These are phyloP conservation scores for Candida coquimbonensis DNA, from an alignment of 805 yeast genomes.

Conservation along the genomic window DNA sequence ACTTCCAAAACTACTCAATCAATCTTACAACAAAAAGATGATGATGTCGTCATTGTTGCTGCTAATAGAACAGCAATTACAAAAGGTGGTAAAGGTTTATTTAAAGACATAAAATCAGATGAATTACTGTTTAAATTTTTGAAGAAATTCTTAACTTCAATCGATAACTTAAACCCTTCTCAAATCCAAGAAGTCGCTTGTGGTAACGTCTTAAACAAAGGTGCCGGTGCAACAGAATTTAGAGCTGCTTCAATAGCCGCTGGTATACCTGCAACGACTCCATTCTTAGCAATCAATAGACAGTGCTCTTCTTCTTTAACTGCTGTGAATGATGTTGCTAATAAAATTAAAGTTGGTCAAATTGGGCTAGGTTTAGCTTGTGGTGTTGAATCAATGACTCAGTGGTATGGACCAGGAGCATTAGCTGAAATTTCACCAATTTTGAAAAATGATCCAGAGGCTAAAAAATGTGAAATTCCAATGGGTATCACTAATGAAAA, in stretches of 20 bases:
- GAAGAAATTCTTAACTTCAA: conserved; percentile 49
- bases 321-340: conserved; percentile 86
- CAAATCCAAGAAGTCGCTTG: conserved; percentile 78
- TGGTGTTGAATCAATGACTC: conserved; percentile 94
- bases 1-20: conserved; percentile 5
- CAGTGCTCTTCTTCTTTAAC: conserved; percentile 94
- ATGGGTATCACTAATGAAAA: conserved; percentile 97
- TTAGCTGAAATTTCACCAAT: conserved; percentile 53
- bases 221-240: conserved; percentile 94
- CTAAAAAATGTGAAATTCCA: conserved; percentile 79
- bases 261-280: conserved; percentile 75
- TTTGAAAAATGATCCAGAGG: conserved; percentile 36
- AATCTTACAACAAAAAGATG: conserved; percentile 23
- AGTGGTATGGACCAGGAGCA: conserved; percentile 76
- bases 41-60: conserved; percentile 85
- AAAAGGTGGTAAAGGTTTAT: conserved; percentile 80
- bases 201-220: conserved; percentile 87
- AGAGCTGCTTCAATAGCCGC: conserved; percentile 89
- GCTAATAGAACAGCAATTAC: conserved; percentile 90
- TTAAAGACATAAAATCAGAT: conserved; percentile 78
- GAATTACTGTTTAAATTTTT: conserved; percentile 65
- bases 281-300: conserved; percentile 81
- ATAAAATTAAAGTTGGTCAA: conserved; percentile 81
- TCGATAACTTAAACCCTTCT: conserved; percentile 39
- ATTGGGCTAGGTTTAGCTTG: conserved; percentile 86